These are phyloP conservation scores for Fusarium sambucinum DNA, from an alignment of 2,329 filamentous ascomycete species.

Conservation along the genomic window DNA sequence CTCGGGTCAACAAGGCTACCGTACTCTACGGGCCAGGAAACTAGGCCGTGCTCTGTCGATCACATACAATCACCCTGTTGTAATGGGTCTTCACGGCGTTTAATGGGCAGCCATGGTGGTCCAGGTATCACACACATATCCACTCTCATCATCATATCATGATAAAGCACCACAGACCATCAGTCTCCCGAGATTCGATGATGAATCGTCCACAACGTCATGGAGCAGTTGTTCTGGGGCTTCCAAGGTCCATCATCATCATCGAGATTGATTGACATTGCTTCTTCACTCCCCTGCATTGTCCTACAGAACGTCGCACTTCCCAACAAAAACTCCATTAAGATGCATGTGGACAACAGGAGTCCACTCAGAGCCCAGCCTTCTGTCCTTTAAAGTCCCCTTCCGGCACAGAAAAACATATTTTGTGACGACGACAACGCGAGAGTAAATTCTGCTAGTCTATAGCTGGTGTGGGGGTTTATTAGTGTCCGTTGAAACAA, in stretches of 20 bases:
- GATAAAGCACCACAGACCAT: conserved; percentile 8
- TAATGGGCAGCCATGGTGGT: conserved; percentile 8
- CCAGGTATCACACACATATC: conserved; percentile 16
- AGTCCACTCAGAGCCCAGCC: conserved; percentile 14
- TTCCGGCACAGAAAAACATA: conserved; percentile 36
- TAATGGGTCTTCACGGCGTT: conserved; percentile 18
- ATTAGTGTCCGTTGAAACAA: conserved; percentile 26
- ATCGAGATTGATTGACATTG: not conserved
- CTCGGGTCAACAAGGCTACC: conserved; percentile 18
- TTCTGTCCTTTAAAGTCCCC: conserved; percentile 1
- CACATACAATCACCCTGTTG: conserved; percentile 24
- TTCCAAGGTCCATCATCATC: not conserved
- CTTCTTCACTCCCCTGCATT: not conserved
- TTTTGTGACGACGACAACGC: conserved; percentile 23
- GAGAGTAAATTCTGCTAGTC: conserved; percentile 22
- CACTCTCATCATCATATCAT: conserved; percentile 34
- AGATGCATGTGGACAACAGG: conserved; percentile 7
- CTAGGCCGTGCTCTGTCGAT: conserved; percentile 18
- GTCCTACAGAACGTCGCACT: not conserved
- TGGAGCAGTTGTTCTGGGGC: not conserved
- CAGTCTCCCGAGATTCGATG: conserved; percentile 1
- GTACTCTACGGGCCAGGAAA: conserved; percentile 3
- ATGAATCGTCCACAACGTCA: conserved; percentile 10
- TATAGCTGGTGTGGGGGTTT: conserved; percentile 32
- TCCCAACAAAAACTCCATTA: conserved; percentile 4